Conservation (phyloP, 805 yeast species). For the Yueomyces sinensis region DNA sequence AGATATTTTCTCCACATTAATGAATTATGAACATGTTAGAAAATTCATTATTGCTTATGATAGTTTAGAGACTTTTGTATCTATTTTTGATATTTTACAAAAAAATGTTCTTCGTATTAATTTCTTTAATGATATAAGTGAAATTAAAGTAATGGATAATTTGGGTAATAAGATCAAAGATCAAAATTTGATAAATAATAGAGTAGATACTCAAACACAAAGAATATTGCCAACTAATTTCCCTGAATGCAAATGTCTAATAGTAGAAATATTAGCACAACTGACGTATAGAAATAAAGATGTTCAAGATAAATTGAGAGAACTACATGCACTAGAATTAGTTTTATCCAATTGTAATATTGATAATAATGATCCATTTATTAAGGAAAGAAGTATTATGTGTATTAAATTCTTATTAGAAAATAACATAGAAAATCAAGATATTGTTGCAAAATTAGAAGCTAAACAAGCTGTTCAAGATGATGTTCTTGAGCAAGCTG, state of each 20-base stretch:
- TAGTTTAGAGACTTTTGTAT: slow-evolving; percentile 24
- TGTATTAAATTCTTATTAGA: slow-evolving; percentile 60
- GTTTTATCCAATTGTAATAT: slow-evolving; percentile 71
- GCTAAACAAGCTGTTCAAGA: slow-evolving; percentile 55
- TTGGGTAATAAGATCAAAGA: slow-evolving; percentile 20
- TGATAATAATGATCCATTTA: slow-evolving; percentile 79
- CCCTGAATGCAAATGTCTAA: slow-evolving; percentile 53
- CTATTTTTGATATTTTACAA: slow-evolving; percentile 22
- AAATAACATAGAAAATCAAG: slow-evolving; percentile 57
- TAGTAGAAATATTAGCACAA: slow-evolving; percentile 53
- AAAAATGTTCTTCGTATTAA: slow-evolving; percentile 21
- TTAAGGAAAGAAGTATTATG: slow-evolving; percentile 71
- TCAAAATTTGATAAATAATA: slow-evolving; percentile 12
- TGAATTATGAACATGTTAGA: slow-evolving; percentile 24
- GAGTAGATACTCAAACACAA: slow-evolving; percentile 12
- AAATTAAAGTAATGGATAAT: slow-evolving; percentile 12
- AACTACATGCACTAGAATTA: slow-evolving; percentile 53
- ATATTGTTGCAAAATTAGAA: slow-evolving; percentile 62
- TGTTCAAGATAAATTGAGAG: slow-evolving; percentile 58
- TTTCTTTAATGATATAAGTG: slow-evolving; percentile 13
- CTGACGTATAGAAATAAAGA: slow-evolving; percentile 37
- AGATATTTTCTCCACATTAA: slow-evolving; percentile 24
- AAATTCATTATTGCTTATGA: slow-evolving; percentile 25
- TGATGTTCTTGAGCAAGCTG: slow-evolving; percentile 51
- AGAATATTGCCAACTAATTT: slow-evolving; percentile 27